Base-by-base conservation (phyloP, 2,329 filamentous ascomycete genomes). In the Lasiodiplodia citricola region DNA sequence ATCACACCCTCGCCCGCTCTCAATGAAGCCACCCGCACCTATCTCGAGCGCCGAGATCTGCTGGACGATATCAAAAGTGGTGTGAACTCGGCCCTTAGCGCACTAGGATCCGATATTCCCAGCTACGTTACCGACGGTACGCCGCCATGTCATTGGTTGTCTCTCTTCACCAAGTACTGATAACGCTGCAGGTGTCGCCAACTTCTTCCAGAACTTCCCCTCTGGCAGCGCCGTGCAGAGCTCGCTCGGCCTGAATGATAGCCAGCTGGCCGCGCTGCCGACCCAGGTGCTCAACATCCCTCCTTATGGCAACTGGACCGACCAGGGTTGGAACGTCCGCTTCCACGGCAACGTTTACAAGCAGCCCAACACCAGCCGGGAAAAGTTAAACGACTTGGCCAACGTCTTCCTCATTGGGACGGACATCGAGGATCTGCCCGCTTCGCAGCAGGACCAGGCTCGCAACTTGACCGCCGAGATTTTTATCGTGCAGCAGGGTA, bases 281-380 rank as follows among this genome's bases (percentile, higher is more conserved):
- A 92, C 91, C 0, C 86, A 92, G 70, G 90, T 91, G 4, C 79
- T 93, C 70, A 93, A 93, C 71, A 76, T 93, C 10, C 90, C 91
- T 14, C 83, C 83, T 2, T 84, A 83, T 13, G 92, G 85, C n/a
- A 94, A 94, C 71, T 94, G 90, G 88, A 94, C 92, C 1, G 83
- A 89, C n/a, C 80, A 88, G 69, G 90, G 90, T 41, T 94, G 92
- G 92, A 92, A 90, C 71, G 85, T 94, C 3, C 86, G 91, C 35
- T 87, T 94, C 71, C 92, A 91, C 72, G 92, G 92, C 72, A 93
- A 93, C 74, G 89, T 94, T n/a, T 94, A 90, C 84, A 94, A 93
- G 78, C 87, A 91, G 70, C 92, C 92, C 1, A 87, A 92, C 69
- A 89, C 91, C 41, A 86, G 85, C 1, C 83, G 88, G 72, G 81